phyloP scores from a whole-genome alignment of 176 grass and related monocot genomes.

The Aegilops bicornis region DNA sequence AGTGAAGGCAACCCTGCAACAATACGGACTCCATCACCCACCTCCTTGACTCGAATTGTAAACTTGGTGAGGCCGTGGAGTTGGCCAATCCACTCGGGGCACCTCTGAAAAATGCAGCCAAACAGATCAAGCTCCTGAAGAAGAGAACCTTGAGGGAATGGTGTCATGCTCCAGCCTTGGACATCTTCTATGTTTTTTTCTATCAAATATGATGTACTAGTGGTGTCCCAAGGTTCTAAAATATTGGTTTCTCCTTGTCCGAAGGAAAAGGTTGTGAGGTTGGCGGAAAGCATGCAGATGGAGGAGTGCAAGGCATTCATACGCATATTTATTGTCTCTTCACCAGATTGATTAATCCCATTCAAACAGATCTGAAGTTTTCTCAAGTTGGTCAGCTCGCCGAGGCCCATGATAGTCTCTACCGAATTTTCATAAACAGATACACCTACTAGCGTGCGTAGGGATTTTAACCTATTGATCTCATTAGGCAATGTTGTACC shows the following conservation, averaged over 20 bases:
- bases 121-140: neutral
- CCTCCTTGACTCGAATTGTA: neutral
- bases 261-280: no score
- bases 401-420: no score
- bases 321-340: no score
- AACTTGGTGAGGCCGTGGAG: neutral
- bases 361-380: rapidly evolving
- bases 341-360: no score
- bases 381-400: neutral
- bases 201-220: no score
- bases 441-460: neutral
- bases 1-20: no score
- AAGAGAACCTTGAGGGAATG: neutral
- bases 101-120: neutral
- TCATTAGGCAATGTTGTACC: no score
- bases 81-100: neutral
- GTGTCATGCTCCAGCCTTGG: neutral
- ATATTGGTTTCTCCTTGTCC: no score
- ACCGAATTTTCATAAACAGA: no score
- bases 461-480: no score
- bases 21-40: neutral
- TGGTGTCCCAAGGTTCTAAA: no score
- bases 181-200: no score
- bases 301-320: neutral
- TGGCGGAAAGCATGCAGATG: neutral